Conservation (phyloP, 805 yeast genomes). For the Metahyphopichia silvanorum region DNA sequence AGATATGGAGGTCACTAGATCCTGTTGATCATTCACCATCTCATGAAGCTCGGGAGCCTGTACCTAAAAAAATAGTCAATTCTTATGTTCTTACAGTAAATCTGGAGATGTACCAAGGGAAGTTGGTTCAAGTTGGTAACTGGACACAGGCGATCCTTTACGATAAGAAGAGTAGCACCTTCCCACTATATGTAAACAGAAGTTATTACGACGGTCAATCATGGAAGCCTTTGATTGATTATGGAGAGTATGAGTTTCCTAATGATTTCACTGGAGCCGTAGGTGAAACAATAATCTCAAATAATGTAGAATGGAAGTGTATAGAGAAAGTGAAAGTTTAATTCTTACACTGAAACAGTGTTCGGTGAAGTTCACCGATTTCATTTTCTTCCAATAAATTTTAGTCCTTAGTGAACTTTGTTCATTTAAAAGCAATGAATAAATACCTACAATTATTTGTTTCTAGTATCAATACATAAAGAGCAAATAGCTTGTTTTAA, state of each 20-base stretch:
- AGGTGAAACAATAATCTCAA: constrained; percentile 6
- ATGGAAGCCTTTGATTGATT: constrained; percentile 24
- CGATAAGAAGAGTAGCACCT: constrained; percentile 14
- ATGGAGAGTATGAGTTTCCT: constrained; percentile 26
- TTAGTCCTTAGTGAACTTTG: too few species aligned
- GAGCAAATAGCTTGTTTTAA: too few species aligned
- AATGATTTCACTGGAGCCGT: constrained; percentile 12
- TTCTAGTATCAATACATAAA: too few species aligned
- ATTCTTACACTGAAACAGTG: too few species aligned
- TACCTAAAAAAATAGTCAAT: constrained; percentile 5
- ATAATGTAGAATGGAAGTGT: constrained; percentile 17
- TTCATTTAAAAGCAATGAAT: too few species aligned
- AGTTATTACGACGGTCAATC: constrained; percentile 11
- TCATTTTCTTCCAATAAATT: too few species aligned
- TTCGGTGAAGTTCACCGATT: too few species aligned
- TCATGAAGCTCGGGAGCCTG: constrained; percentile 21
- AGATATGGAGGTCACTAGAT: constrained; percentile 53
- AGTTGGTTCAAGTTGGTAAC: constrained; percentile 45
- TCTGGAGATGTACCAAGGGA: constrained; percentile 33
- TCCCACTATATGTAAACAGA: constrained; percentile 28
- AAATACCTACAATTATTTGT: too few species aligned
- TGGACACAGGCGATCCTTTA: constrained; percentile 51
- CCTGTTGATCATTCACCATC: constrained; percentile 28
- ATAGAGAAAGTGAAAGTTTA: too few species aligned
- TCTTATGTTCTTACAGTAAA: constrained; percentile 16